Conservation (phyloP, 2,329 filamentous ascomycete species). For the Blumeria graminis region DNA sequence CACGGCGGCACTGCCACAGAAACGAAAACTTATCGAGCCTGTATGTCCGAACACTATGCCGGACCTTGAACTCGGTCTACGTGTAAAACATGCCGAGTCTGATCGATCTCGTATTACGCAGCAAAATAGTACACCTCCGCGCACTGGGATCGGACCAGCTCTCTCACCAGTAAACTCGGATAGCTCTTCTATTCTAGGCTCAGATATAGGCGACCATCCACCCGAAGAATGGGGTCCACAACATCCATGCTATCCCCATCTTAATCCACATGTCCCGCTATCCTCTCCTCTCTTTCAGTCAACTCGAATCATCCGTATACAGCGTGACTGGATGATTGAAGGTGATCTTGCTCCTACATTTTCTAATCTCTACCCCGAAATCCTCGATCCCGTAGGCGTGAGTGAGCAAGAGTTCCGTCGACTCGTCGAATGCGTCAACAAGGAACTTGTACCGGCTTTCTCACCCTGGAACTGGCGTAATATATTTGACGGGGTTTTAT, state of each 20-base stretch:
- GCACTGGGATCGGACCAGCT: slow-evolving; percentile 12
- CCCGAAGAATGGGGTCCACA: slow-evolving; percentile 70
- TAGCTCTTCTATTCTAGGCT: slow-evolving; percentile 14
- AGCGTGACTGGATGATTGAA: slow-evolving; percentile 70
- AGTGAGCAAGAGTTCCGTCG: slow-evolving; percentile 67
- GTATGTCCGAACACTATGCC: background rate
- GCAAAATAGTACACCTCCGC: slow-evolving; percentile 10
- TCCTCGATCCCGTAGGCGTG: slow-evolving; percentile 63
- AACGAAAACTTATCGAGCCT: too few relatives aligned
- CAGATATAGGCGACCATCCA: slow-evolving; percentile 22
- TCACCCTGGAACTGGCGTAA: slow-evolving; percentile 56
- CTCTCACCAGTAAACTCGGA: slow-evolving; percentile 15
- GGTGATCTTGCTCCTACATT: slow-evolving; percentile 85
- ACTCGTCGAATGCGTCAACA: slow-evolving; percentile 62
- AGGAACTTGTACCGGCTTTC: slow-evolving; percentile 52
- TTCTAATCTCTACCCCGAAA: slow-evolving; percentile 88
- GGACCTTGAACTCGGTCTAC: slow-evolving; percentile 14
- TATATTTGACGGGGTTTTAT: slow-evolving; percentile 54
- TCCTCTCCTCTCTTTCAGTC: slow-evolving; percentile 47
- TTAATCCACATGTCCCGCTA: slow-evolving; percentile 72
- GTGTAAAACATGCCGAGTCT: slow-evolving; percentile 4
- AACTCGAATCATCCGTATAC: slow-evolving; percentile 78
- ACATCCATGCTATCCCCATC: slow-evolving; percentile 83
- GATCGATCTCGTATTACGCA: slow-evolving; percentile 9
- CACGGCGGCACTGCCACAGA: background rate